Evolutionary conservation across 129 eudicot genomes (phyloP), one percentile per base, ranked within the genome.

Genomic region (Deinandra increscens): DNA sequence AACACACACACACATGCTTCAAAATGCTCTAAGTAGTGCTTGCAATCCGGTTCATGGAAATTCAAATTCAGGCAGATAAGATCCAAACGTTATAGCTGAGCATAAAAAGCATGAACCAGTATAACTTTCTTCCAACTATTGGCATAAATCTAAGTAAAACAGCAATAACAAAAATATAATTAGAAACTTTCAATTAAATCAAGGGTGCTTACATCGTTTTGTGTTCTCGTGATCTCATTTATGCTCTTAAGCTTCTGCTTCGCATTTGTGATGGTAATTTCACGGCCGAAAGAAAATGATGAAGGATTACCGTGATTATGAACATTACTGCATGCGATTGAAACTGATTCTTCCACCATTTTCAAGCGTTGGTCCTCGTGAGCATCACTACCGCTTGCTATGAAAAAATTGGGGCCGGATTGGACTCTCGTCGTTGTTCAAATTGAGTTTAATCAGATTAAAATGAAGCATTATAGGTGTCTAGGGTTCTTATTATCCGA

Each of bases 311-410:
- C 23, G 29, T 50, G 4, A 42, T 14, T n/a, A 51, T 51, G 12
- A 8, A 26, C 41, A 15, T 48, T 61, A 41, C 23, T 37, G 15
- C 39, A 41, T 0, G 79, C 66, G 50, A 87, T 79, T 53, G 33
- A 42, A 76, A 73, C 78, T 23, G 90, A 76, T 72, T 81, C 83
- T 74, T 89, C 81, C 5, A 87, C 83, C 68, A 85, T 81, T 78
- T 83, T 82, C 55, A 89, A 79, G 75, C 90, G 89, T 75, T 80
- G 68, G 37, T 89, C 95, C 44, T 87, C 87, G 67, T 87, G 75
- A 11, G 85, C 91, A 70, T 92, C 98, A 10, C 81, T 81, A 34
- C 79, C 82, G 76, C 74, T 77, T 77, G 73, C 73, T 45, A 65
- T 71, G 23, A 34, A 70, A 70, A 13, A 61, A 76, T 62, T 22